Evolutionary conservation across 371 early-diverging fungal species (phyloP), one percentile per base, ranked within the genome.

Genomic region (Coemansia sp.): DNA sequence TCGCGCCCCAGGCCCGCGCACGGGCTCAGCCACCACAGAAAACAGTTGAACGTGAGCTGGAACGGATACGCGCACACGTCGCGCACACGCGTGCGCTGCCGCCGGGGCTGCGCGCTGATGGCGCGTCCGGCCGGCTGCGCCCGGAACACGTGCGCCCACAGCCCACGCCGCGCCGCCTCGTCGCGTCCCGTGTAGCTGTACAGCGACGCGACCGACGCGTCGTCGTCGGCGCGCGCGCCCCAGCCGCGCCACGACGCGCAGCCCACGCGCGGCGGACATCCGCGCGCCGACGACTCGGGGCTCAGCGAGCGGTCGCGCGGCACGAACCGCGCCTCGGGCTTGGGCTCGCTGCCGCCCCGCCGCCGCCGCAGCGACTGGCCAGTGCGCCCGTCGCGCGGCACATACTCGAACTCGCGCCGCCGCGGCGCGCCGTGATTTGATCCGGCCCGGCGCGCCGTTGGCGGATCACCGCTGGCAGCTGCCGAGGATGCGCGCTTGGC

Each of bases 61-160:
- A 73, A 68, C 2, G 73, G 73, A 13, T 57, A 73, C 8, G 45
- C 59, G 5, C 61, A 49, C 4, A 59, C 43, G 40, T 64, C 65
- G 36, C 68, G 65, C n/a, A 64, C 45, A 1, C 50, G 55, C 6
- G 38, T 45, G 16, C 62, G 48, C 5, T 38, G 26, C 30, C 48
- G 48, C 6, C 49, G 63, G 3, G 40, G 40, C 2, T 34, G 31
- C 13, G 41, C 16, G 61, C 41, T 59, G 34, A 35, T 20, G n/a
- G 35, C 20, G 13, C 30, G 55, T 55, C 62, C 47, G 45, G 55
- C 55, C 38, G 16, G 40, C 55, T 36, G 57, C 47, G 67, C 43
- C 11, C 64, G 68, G 49, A 60, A 63, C 13, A 72, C 48, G 40
- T 72, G 73, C 1, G 64, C 58, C 73, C 73, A 72, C 2, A 68